Base-by-base conservation (phyloP, 1,284 basidiomycete genomes). In the Trametes pubescens region DNA sequence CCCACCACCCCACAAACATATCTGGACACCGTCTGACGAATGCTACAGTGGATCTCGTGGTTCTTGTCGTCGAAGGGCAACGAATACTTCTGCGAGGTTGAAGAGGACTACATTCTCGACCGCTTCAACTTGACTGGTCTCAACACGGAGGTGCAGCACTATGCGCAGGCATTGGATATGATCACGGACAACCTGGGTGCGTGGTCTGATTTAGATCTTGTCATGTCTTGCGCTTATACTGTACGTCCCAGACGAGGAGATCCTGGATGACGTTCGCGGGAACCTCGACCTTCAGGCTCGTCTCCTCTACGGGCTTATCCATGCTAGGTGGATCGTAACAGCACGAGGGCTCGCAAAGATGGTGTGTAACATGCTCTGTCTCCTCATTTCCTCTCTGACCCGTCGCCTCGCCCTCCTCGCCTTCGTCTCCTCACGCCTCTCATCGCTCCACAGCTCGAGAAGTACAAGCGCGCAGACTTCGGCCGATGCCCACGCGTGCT, bases 1-100 rank as follows among this genome's bases (percentile, higher is more conserved):
- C 37, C 47, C 6, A 48, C 26, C n/a, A 24, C 21, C n/a, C 47
- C 26, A 22, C 48, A 35, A 10, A 11, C 14, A 11, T 24, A 13
- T 26, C 1, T 4, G 5, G 6, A 13, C 2, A 32, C n/a, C 44
- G 14, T 38, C 44, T 68, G 22, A 68, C 29, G 18, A 29, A 5
- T 52, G 32, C 37, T 71, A 92, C 40, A 61, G 91, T 99, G 96
- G 96, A 96, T 98, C 72, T 95, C 95, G 7, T 99, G 97, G 97
- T 99, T 99, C 78, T 84, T 99, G 32, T 95, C 95, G 8, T 97
- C 95, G n/a, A 96, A 94, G 76, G 92, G 92, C 57, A 93, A 94
- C 79, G 97, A 99, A 81, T 99, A 99, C 83, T 99, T 99, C 77
- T 98, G 96, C 79, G 96, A 99, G 81, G 95, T 99, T 69, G 98